These are phyloP conservation scores for Salvia rosmarinus DNA, from an alignment of 257 asterid genomes.

Conservation along the genomic window DNA sequence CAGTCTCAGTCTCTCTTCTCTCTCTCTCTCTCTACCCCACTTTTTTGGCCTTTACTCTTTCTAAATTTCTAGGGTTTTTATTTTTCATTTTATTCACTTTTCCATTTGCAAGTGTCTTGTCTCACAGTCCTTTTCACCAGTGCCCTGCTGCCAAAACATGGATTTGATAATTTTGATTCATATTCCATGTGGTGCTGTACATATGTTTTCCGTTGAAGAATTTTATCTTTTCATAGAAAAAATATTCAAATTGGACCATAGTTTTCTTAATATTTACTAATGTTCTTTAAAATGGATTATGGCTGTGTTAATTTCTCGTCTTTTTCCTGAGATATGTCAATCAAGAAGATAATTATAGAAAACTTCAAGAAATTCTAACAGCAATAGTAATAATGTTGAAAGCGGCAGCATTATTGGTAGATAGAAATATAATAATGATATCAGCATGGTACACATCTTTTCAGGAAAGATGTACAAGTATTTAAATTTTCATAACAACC, in stretches of 20 bases:
- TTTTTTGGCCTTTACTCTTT: constrained; percentile 11
- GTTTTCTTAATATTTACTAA: neutral
- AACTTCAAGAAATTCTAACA: neutral
- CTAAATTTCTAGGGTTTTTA: neutral
- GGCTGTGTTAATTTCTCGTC: no score
- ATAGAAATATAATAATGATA: neutral
- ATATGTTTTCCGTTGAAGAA: neutral
- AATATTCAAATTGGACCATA: neutral
- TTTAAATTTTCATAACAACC: neutral
- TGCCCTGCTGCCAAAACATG: constrained; percentile 35
- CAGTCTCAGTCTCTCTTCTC: constrained; percentile 1
- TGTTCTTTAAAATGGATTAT: no score
- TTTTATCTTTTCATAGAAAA: neutral
- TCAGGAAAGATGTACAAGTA: neutral
- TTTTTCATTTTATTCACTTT: neutral
- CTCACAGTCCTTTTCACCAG: constrained; percentile 50
- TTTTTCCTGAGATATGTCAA: no score
- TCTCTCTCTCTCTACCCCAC: neutral
- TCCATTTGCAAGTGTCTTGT: constrained; percentile 58
- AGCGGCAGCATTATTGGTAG: neutral
- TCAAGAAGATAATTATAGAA: neutral
- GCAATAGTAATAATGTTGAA: neutral
- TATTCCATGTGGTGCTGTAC: neutral
- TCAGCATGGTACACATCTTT: no score
- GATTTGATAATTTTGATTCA: constrained; percentile 19